Percentiles rank a stretch among this genome's conserved stretches.
Conservation (phyloP, 2,329 filamentous ascomycete genomes). For the Diplodia scrobiculata region DNA sequence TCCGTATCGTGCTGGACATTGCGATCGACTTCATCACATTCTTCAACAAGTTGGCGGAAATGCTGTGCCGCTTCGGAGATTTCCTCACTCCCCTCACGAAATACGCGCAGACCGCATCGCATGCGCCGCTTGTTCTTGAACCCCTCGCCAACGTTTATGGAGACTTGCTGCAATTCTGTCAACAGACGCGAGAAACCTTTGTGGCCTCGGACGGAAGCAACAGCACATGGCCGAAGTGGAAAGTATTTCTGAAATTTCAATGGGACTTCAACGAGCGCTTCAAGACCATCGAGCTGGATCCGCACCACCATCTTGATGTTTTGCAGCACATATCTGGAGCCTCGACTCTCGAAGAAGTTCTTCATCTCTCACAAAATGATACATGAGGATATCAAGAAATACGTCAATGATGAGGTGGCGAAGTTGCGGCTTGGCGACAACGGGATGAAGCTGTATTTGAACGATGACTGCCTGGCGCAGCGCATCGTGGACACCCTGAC, state of each 20-base stretch:
- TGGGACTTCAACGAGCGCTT: slow-evolving; percentile 36
- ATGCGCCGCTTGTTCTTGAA: slow-evolving; percentile 24
- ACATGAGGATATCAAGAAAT: too few species aligned
- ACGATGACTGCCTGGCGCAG: too few species aligned
- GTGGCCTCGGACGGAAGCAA: slow-evolving; percentile 31
- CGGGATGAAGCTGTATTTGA: too few species aligned
- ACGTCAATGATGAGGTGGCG: too few species aligned
- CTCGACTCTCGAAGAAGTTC: too few species aligned
- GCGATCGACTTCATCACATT: slow-evolving; percentile 33
- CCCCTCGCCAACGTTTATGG: slow-evolving; percentile 32
- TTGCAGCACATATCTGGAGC: slow-evolving; percentile 32
- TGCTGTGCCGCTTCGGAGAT: neutral
- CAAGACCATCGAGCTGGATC: slow-evolving; percentile 26
- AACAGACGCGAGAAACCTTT: slow-evolving; percentile 33
- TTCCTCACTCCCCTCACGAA: neutral
- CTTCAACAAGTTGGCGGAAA: slow-evolving; percentile 27
- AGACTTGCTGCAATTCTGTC: slow-evolving; percentile 33
- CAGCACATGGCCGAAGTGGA: slow-evolving; percentile 31
- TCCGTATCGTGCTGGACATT: slow-evolving; percentile 34
- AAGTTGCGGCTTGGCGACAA: too few species aligned
- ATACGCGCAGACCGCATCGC: neutral
- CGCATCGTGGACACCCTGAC: too few species aligned
- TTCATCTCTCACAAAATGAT: too few species aligned
- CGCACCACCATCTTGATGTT: slow-evolving; percentile 33
- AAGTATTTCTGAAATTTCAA: slow-evolving; percentile 33